Conservation (phyloP, 495 filamentous ascomycete species). For the Penicillium silybi region DNA sequence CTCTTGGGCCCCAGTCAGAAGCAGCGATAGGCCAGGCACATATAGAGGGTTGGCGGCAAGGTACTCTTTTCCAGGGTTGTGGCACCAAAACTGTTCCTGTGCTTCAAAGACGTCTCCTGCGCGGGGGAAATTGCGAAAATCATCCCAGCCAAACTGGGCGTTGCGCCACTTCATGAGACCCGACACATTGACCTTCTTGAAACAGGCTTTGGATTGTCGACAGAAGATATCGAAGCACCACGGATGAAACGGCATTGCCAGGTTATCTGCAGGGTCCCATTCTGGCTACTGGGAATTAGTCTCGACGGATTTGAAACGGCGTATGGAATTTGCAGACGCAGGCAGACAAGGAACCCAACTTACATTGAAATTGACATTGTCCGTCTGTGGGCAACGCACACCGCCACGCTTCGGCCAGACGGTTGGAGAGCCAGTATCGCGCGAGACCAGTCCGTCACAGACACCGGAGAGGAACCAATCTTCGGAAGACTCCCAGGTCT, state of each 20-base stretch:
- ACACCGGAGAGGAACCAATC: too few species aligned
- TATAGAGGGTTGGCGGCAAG: background rate
- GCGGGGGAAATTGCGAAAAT: background rate
- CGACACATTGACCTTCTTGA: conserved; percentile 1
- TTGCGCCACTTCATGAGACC: background rate
- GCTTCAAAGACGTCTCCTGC: background rate
- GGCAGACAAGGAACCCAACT: too few species aligned
- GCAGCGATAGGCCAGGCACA: too few species aligned
- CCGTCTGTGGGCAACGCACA: too few species aligned
- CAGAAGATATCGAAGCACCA: conserved; percentile 34
- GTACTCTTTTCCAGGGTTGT: background rate
- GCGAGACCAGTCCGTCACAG: too few species aligned
- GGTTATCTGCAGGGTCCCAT: background rate
- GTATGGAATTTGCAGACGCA: too few species aligned
- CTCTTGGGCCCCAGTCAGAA: background rate
- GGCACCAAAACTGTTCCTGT: background rate
- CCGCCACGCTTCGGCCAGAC: too few species aligned
- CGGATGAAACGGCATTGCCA: conserved; percentile 33
- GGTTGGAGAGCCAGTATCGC: too few species aligned
- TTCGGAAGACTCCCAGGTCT: too few species aligned
- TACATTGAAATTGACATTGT: too few species aligned
- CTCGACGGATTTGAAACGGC: too few species aligned
- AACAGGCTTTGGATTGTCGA: conserved; percentile 15
- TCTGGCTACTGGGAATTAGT: too few species aligned
- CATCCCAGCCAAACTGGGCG: background rate